Evolutionary conservation across 106 monocot genomes (phyloP), one percentile per base, ranked within the genome.

Genomic region (Allium sativum): DNA sequence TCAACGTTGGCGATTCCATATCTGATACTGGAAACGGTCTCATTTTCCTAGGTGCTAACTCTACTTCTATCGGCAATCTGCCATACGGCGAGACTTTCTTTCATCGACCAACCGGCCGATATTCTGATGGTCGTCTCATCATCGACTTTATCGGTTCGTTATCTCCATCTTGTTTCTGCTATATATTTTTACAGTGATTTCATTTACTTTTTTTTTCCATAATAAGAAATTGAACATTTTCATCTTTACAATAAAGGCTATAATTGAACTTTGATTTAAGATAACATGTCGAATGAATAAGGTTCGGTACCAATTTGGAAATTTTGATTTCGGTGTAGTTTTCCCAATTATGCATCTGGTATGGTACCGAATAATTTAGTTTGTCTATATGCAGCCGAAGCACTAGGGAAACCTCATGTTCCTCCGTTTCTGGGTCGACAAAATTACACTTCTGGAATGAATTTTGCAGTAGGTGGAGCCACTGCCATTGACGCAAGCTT

Each of bases 1-100:
- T 71, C 48, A 70, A 56, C 65, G 81, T 89, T 57, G 89, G 89
- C 4, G 84, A 89, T 76, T 89, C 84, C 15, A 64, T 84, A n/a
- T 15, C 84, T 41, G 89, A 90, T 62, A 76, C 82, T n/a, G 89
- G 85, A 18, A 90, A 85, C 77, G 53, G 64, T 18, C 67, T 84
- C 53, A 12, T 50, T 9, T 50, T 64, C 22, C 59, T 62, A 4
- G 61, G 61, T 40, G 40, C 16, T 57, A 31, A 31, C 31, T 4
- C 75, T 52, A 47, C 22, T 67, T 7, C 42, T 46, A 61, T 75
- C 65, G 42, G 10, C 42, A 4, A 7, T 2, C 63, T 16, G 8
- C 88, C 84, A 6, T 81, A 70, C 41, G 88, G 88, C 42, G 52
- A 54, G 69, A 81, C 88, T 13, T 81, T 56, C 75, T 88, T 84